phyloP scores from a whole-genome alignment of 2,329 filamentous ascomycete genomes.

The Fusarium guadeloupense region DNA sequence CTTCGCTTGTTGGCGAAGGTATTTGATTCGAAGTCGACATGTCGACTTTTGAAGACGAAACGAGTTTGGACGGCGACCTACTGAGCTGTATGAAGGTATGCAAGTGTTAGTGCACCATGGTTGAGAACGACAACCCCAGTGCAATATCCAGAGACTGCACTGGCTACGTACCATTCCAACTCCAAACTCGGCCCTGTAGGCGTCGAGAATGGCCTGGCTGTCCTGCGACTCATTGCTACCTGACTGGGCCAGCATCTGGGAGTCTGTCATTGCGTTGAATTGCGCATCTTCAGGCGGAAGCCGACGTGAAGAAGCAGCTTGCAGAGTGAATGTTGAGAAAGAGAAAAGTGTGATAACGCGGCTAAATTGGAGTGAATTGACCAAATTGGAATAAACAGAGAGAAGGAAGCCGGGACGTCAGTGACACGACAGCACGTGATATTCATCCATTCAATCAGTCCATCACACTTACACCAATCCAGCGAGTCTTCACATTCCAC shows the following conservation, averaged over 20 bases:
- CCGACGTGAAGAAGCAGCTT: not conserved
- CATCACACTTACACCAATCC: not conserved
- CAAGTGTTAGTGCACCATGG: conserved; percentile 29
- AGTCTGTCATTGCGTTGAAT: conserved; percentile 43
- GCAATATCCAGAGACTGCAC: conserved; percentile 17
- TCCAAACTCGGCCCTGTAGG: conserved; percentile 52
- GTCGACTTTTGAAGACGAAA: conserved; percentile 1
- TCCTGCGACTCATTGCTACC: conserved; percentile 54
- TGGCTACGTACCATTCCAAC: conserved; percentile 51
- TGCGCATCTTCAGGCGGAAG: conserved; percentile 27
- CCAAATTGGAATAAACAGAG: conserved; percentile 13
- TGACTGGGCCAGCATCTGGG: conserved; percentile 44
- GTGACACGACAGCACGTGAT: conserved; percentile 29
- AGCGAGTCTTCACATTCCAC: not conserved
- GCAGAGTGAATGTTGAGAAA: conserved; percentile 2
- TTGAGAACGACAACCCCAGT: conserved; percentile 23
- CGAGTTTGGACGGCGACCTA: conserved; percentile 24
- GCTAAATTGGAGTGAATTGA: conserved; percentile 32
- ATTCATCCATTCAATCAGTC: not conserved
- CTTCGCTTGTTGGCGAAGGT: conserved; percentile 13
- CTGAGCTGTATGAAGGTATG: conserved; percentile 22
- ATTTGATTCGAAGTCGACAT: conserved; percentile 3
- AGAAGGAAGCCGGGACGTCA: conserved; percentile 7
- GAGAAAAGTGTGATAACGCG: conserved; percentile 6
- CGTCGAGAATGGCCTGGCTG: conserved; percentile 54